Evolutionary conservation across 2,329 filamentous ascomycete genomes (phyloP).

Genomic region (Calonectria fujianensis): DNA sequence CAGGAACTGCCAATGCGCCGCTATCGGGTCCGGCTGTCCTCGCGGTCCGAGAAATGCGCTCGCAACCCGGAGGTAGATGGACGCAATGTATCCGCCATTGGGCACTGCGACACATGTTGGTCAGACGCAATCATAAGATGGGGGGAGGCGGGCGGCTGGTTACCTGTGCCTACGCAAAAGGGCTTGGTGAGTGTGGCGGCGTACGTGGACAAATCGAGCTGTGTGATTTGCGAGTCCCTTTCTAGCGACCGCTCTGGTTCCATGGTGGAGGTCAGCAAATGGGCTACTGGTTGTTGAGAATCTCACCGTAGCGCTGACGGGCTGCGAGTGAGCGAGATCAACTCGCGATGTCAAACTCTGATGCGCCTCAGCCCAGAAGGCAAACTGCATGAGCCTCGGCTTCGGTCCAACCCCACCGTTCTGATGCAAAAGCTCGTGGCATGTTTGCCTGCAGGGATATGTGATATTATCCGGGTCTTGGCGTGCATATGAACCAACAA

Average conservation of each 20-base stretch:
- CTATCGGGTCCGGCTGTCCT: conserved; percentile 62
- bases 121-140: not conserved
- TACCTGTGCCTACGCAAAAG: conserved; percentile 47
- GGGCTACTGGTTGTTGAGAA: not conserved
- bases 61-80: conserved; percentile 62
- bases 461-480: not conserved
- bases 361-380: not conserved
- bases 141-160: not conserved
- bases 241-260: conserved; percentile 30
- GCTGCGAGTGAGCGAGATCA: not conserved
- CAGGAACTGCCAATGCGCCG: conserved; percentile 65
- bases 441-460: not conserved
- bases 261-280: conserved; percentile 21
- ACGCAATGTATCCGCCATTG: conserved; percentile 68
- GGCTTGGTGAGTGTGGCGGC: conserved; percentile 40
- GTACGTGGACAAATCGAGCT: conserved; percentile 37
- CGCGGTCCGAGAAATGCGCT: conserved; percentile 58
- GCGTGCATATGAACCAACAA: not conserved
- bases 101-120: conserved; percentile 59
- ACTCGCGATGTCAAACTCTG: not conserved
- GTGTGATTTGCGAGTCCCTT: conserved; percentile 35
- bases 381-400: not conserved
- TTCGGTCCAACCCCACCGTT: not conserved
- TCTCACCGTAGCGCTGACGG: not conserved
- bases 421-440: not conserved